A percentile compares a stretch with the other conserved stretches of the same genome.
Evolutionary conservation across 1,284 basidiomycete species (phyloP).

Genomic region (Porodaedalea pini): DNA sequence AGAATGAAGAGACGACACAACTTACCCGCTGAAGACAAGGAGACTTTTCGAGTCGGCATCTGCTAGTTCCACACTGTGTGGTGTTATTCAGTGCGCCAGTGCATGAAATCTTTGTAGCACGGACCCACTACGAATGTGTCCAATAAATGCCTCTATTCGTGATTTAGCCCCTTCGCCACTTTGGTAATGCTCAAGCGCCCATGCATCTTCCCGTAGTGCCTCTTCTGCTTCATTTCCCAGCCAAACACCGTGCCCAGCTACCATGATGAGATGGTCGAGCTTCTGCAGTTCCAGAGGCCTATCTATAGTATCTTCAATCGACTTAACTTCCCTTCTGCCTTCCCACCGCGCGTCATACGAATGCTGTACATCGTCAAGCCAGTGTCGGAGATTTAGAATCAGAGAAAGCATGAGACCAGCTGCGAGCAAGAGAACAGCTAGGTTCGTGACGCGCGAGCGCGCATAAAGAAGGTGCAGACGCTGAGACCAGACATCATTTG

Average conservation of each 20-base stretch:
- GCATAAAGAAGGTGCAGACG: slow-evolving; percentile 34
- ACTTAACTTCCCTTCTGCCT: slow-evolving; percentile 31
- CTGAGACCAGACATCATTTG: slow-evolving; percentile 26
- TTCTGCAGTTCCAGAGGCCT: slow-evolving; percentile 25
- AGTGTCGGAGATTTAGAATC: slow-evolving; percentile 55
- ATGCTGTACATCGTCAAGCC: slow-evolving; percentile 29
- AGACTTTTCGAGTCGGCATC: slow-evolving; percentile 66
- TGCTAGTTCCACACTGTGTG: slow-evolving; percentile 59
- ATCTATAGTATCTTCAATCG: slow-evolving; percentile 44
- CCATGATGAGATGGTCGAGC: slow-evolving; percentile 73
- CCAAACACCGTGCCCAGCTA: slow-evolving; percentile 94
- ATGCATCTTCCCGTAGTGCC: slow-evolving; percentile 59
- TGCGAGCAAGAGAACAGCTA: slow-evolving; percentile 60
- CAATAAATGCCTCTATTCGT: slow-evolving; percentile 73
- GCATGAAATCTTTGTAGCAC: slow-evolving; percentile 25
- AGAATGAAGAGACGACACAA: slow-evolving; percentile 18
- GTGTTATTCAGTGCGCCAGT: background rate
- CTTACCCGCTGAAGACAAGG: slow-evolving; percentile 86
- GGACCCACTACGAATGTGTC: slow-evolving; percentile 77
- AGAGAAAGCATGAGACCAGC: slow-evolving; percentile 52
- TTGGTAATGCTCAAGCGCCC: slow-evolving; percentile 86
- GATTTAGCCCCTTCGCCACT: slow-evolving; percentile 46
- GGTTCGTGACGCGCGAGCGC: slow-evolving; percentile 78
- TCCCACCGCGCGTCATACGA: background rate
- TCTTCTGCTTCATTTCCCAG: slow-evolving; percentile 47